phyloP scores from a whole-genome alignment of 371 early-diverging fungal genomes.

The Mucor plumbeus region DNA sequence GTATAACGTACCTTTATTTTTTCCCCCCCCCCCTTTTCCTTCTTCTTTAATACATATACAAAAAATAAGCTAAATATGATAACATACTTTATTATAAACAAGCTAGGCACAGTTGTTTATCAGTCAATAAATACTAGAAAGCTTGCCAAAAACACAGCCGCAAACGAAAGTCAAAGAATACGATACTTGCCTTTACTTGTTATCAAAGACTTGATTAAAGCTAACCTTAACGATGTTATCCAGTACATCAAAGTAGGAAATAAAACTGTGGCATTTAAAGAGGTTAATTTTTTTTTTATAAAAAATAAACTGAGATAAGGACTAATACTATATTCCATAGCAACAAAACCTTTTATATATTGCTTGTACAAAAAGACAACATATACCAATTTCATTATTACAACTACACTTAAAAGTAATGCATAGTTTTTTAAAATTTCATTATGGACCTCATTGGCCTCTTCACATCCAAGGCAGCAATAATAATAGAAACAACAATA shows the following conservation, averaged over 20 bases:
- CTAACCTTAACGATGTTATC: constrained; percentile 44
- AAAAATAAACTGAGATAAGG: too few species aligned
- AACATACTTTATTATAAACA: constrained; percentile 45
- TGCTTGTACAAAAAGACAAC: constrained; percentile 34
- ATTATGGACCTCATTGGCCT: constrained; percentile 49
- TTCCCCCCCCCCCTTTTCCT: constrained; percentile 12
- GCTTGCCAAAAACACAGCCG: neutral
- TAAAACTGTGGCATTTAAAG: constrained; percentile 47
- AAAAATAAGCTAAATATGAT: constrained; percentile 27
- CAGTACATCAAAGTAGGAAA: constrained; percentile 41
- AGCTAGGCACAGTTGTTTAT: constrained; percentile 47
- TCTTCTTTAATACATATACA: neutral
- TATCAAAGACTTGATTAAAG: constrained; percentile 51
- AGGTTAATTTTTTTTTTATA: constrained; percentile 29
- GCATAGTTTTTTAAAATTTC: constrained; percentile 44
- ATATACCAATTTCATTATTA: constrained; percentile 33
- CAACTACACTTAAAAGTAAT: constrained; percentile 44
- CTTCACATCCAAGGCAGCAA: constrained; percentile 31
- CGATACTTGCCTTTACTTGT: constrained; percentile 50
- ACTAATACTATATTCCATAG: constrained; percentile 14
- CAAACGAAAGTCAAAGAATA: constrained; percentile 37
- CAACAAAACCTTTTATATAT: constrained; percentile 39
- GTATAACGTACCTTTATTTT: neutral
- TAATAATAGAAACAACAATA: constrained; percentile 9
- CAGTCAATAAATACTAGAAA: constrained; percentile 28